Base-by-base conservation (phyloP, 768 basidiomycete genomes). In the Steccherinum ochraceum region DNA sequence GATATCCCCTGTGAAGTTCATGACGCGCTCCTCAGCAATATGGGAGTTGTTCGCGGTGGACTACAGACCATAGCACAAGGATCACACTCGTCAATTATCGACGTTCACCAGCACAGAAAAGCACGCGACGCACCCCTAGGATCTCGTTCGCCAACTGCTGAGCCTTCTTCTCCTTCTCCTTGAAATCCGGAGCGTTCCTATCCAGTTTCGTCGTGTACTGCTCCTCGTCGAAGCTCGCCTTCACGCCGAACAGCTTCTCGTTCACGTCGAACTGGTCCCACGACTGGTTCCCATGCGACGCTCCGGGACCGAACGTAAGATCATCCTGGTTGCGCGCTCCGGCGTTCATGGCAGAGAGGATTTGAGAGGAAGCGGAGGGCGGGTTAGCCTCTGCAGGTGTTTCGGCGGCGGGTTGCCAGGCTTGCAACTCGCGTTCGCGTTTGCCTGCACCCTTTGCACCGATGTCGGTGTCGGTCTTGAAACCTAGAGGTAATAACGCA, bases 211-310 rank as follows among this genome's bases (percentile, higher is more conserved):
- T 98, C 11, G 96, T 98, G 67, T 99, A 99, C 26, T 84, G 64
- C 51, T 95, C 89, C 71, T 99, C 96, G 61, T 95, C 86, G 67
- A 91, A 99, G 58, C 80, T 81, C 7, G 93, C 92, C 61, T 76
- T 92, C 55, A 95, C 83, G 20, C 96, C 96, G 63, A 96, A 98
- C 50, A 91, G 75, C 59, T 87, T 77, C 69, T 98, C 95, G 68
- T 98, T 99, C 40, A 75, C 90, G 18, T 84, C 84, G 60, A 95
- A 99, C 67, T 96, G 93, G 67, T 99, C 93, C 91, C 94, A 93
- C 2, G 73, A 61, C 24, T 68, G 63, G 52, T 58, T 63, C 35
- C 69, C 71, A 41, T 59, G 59, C n/a, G 58, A 65, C 13, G 76
- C 67, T 11, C 75, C 75, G 13, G 76, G 61, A 3, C 82, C 86